Conservation (phyloP, 164 flowering plant genomes). For the Stephania japonica region DNA sequence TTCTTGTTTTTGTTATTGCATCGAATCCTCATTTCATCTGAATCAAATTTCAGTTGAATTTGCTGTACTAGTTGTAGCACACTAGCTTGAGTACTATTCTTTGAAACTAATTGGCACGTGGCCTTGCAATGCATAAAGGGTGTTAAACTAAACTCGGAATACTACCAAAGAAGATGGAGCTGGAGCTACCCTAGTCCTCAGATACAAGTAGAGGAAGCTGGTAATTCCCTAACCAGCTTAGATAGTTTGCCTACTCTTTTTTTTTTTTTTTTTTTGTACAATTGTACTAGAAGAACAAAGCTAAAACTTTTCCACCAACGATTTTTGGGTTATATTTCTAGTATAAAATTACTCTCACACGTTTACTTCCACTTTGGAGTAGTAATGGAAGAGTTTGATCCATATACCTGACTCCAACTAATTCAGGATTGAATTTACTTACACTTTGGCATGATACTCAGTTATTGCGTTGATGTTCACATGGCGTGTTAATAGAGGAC, state of each 20-base stretch:
- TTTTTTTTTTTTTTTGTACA: too few species aligned
- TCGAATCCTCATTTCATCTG: too few species aligned
- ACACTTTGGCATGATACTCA: background rate
- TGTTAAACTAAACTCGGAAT: background rate
- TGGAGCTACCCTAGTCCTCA: background rate
- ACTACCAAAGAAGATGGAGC: background rate
- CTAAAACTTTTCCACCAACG: background rate
- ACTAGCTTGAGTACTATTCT: too few species aligned
- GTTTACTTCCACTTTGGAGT: background rate
- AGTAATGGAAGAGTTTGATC: too few species aligned
- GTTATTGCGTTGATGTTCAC: background rate
- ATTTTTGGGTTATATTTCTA: background rate
- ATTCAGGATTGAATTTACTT: background rate
- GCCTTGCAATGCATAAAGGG: too few species aligned
- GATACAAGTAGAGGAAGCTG: background rate
- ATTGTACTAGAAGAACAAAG: too few species aligned
- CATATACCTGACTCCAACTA: too few species aligned
- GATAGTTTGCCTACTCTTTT: background rate
- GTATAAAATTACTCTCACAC: background rate
- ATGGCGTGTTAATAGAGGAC: too few species aligned
- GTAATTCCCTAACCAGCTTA: background rate
- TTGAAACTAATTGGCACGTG: too few species aligned
- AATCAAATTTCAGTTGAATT: too few species aligned
- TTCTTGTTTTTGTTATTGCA: too few species aligned
- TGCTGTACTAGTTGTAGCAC: too few species aligned